These are phyloP conservation scores for Lichtheimia corymbifera DNA, from an alignment of 371 early-diverging fungal species.

Conservation along the genomic window DNA sequence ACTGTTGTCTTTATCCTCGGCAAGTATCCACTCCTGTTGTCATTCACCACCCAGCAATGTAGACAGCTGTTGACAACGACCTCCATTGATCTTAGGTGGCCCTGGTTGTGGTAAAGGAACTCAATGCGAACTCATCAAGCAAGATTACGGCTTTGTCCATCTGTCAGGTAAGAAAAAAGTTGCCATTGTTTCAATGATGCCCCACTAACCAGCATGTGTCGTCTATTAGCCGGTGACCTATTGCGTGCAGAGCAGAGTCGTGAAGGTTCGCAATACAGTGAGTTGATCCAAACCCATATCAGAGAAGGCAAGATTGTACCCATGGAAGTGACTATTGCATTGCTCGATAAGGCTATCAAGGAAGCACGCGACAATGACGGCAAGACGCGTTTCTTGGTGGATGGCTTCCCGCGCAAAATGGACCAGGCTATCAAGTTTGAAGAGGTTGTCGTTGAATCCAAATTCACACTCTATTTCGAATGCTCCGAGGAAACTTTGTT, in stretches of 20 bases:
- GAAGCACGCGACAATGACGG: slow-evolving; percentile 54
- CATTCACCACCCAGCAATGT: too few species aligned
- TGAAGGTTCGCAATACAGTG: slow-evolving; percentile 83
- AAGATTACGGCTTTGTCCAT: slow-evolving; percentile 93
- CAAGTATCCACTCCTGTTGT: slow-evolving; percentile 11
- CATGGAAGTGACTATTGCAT: slow-evolving; percentile 89
- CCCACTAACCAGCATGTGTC: too few species aligned
- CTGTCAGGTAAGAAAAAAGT: slow-evolving; percentile 73
- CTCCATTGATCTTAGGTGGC: slow-evolving; percentile 53
- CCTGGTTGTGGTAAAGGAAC: slow-evolving; percentile 96
- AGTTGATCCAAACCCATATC: slow-evolving; percentile 87
- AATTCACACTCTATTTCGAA: slow-evolving; percentile 87
- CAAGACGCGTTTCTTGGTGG: slow-evolving; percentile 81
- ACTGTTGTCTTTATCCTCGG: slow-evolving; percentile 79
- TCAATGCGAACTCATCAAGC: slow-evolving; percentile 84
- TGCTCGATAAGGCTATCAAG: slow-evolving; percentile 89
- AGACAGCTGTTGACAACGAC: not conserved
- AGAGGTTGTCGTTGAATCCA: slow-evolving; percentile 72
- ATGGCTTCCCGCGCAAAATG: slow-evolving; percentile 95
- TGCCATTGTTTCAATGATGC: not conserved
- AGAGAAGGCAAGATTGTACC: slow-evolving; percentile 95
- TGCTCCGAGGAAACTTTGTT: slow-evolving; percentile 91
- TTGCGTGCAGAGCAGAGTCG: slow-evolving; percentile 90
- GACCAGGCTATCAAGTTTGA: slow-evolving; percentile 95
- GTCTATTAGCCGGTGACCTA: slow-evolving; percentile 85